Evolutionary conservation across 306 rosid genomes (phyloP).

Genomic region (Rosa rugosa): DNA sequence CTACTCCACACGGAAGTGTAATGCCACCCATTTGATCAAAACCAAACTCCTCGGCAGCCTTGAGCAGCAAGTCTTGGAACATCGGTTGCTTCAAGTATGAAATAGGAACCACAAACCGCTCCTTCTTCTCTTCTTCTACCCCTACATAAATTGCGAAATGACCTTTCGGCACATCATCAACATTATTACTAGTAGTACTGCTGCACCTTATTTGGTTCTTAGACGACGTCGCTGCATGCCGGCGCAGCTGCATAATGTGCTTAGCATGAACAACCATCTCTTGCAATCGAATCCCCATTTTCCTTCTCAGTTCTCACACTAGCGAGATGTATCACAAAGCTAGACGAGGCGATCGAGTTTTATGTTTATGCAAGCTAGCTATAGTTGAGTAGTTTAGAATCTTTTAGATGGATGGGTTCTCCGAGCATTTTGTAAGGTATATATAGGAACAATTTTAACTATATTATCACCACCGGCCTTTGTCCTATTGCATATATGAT

Average conservation of each 20-base stretch:
- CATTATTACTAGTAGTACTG: background rate
- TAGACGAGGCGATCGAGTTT: background rate
- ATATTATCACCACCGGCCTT: background rate
- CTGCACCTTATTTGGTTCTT: conserved; percentile 6
- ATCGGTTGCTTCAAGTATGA: conserved; percentile 30
- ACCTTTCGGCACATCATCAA: conserved; percentile 24
- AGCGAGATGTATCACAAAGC: background rate
- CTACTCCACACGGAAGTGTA: conserved; percentile 22
- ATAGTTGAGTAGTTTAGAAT: background rate
- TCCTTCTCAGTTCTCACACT: background rate
- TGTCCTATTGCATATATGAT: background rate
- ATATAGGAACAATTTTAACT: background rate
- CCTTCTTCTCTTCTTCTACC: conserved; percentile 3
- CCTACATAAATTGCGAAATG: conserved; percentile 28
- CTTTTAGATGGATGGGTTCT: background rate
- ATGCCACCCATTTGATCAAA: conserved; percentile 22
- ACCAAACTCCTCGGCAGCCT: conserved; percentile 32
- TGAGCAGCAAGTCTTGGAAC: conserved; percentile 25
- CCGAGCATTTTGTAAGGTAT: background rate
- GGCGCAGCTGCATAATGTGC: conserved; percentile 15
- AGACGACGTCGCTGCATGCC: background rate
- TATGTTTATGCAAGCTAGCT: background rate
- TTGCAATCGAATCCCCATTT: conserved; percentile 25
- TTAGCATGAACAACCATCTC: conserved; percentile 26
- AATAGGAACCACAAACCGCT: conserved; percentile 29